Base-by-base conservation (phyloP, 2,329 filamentous ascomycete genomes). In the Colletotrichum paranaense region DNA sequence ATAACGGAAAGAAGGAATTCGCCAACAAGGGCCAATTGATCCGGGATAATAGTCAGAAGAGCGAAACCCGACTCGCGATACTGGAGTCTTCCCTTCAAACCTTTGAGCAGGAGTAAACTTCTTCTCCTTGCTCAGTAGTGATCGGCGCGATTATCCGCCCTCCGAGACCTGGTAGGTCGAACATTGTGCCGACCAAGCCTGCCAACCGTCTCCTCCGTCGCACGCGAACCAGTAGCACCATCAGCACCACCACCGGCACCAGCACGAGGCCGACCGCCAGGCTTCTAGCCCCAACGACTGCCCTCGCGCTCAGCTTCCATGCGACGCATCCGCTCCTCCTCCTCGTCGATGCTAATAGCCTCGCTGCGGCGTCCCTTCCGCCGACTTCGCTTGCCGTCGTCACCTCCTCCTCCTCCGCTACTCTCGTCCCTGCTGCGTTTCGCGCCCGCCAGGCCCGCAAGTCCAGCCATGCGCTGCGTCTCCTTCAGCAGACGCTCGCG, bases 401-500 rank as follows among this genome's bases (percentile, higher is more conserved):
- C 78, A 5, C 76, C 77, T 64, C 82, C 83, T 30, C 38, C 38
- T 7, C 42, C 42, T 7, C 42, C 42, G n/a, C 42, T 49, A 11
- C 42, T 49, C 42, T 82, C 81, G 22, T 87, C 86, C n/a, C 88
- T 83, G 63, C 84, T 81, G 75, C 90, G 82, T 81, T 92, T 89
- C 76, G 84, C 77, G 67, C 86, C 83, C 52, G 82, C 81, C 35
- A 88, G 78, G 65, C 86, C 83, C 2, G 85, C 81, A 65, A 91
- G 79, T 56, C 89, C 86, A 57, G 90, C 86, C 81, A 92, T 89
- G 46, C 90, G 88, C 81, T 94, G 91, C 52, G 91, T 90, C 81
- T 94, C 92, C 78, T 92, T 92, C 14, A 92, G 84, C 64, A 93
- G 84, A 30, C 92, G 86, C 80, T 93, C 91, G 58, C 91, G 87